A percentile compares a stretch with the other conserved stretches of the same genome.
Conservation (phyloP, 2,329 filamentous ascomycete species). For the Fusarium sp. region DNA sequence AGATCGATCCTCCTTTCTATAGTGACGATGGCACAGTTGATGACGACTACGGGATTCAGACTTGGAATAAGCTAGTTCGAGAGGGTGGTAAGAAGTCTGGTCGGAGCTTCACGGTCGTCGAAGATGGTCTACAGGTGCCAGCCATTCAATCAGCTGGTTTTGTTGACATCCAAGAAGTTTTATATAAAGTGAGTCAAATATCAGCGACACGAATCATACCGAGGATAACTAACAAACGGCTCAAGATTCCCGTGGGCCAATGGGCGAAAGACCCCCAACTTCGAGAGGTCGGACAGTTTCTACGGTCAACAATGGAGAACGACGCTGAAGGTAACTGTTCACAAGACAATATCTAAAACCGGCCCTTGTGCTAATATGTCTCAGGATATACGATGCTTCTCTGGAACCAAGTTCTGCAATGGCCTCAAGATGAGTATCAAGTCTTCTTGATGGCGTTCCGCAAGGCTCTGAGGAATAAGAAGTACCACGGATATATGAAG, state of each 20-base stretch:
- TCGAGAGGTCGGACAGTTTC: constrained; percentile 10
- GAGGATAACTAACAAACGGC: not conserved
- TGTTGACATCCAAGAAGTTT: constrained; percentile 2
- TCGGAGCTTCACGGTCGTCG: constrained; percentile 6
- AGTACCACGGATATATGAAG: constrained; percentile 19
- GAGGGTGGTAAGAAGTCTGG: constrained; percentile 11
- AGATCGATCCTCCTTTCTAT: constrained; percentile 11
- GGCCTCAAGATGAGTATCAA: constrained; percentile 21
- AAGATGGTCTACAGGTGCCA: constrained; percentile 9
- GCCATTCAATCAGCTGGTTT: constrained; percentile 11
- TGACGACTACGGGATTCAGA: constrained; percentile 1
- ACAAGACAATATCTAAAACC: not conserved
- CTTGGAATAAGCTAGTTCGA: constrained; percentile 1
- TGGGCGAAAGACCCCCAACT: constrained; percentile 22
- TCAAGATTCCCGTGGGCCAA: constrained; percentile 9
- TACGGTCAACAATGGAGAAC: constrained; percentile 27
- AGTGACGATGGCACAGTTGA: constrained; percentile 21
- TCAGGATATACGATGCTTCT: constrained; percentile 22
- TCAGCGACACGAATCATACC: too few species aligned
- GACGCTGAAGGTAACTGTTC: constrained; percentile 14
- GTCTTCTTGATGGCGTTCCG: constrained; percentile 15
- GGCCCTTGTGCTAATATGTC: not conserved
- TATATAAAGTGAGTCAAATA: constrained; percentile 7
- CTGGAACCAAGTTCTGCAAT: constrained; percentile 12
- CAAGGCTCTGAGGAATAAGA: constrained; percentile 14